Evolutionary conservation across 305 asterid genomes (phyloP).

Genomic region (Solanum hybrid): DNA sequence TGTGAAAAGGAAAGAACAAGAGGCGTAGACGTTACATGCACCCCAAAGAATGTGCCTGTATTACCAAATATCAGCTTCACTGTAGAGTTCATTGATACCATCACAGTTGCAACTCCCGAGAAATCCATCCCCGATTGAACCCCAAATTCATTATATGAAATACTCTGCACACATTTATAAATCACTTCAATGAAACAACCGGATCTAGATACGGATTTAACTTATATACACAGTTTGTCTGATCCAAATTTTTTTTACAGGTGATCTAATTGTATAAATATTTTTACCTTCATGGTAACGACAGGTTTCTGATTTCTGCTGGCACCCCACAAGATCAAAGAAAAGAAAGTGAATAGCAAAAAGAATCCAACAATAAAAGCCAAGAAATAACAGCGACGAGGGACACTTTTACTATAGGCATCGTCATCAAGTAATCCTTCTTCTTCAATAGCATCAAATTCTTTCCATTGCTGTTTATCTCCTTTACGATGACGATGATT

Average conservation of each 20-base stretch:
- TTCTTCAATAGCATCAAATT: conserved; percentile 89
- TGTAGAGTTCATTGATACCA: conserved; percentile 74
- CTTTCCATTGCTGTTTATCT: conserved; percentile 57
- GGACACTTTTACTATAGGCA: conserved; percentile 28
- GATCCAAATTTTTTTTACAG: neutral
- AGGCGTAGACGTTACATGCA: conserved; percentile 74
- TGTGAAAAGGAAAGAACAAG: conserved; percentile 56
- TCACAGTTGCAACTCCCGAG: conserved; percentile 75
- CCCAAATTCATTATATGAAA: conserved; percentile 49
- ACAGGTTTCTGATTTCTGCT: conserved; percentile 79
- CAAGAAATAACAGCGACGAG: conserved; percentile 62
- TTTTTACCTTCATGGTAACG: conserved; percentile 60
- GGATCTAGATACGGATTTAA: neutral
- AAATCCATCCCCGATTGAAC: conserved; percentile 74
- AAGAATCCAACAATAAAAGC: conserved; percentile 65
- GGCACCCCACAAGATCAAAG: conserved; percentile 90
- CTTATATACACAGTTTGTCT: neutral
- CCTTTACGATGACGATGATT: conserved; percentile 32
- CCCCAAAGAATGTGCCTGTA: conserved; percentile 78
- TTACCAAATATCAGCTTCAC: conserved; percentile 50
- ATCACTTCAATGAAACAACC: neutral
- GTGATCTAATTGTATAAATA: neutral
- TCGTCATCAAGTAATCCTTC: conserved; percentile 74
- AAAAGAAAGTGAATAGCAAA: conserved; percentile 60
- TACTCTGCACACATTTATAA: conserved; percentile 43